Base-by-base conservation (phyloP, 768 basidiomycete species). In the Russula brevipes region DNA sequence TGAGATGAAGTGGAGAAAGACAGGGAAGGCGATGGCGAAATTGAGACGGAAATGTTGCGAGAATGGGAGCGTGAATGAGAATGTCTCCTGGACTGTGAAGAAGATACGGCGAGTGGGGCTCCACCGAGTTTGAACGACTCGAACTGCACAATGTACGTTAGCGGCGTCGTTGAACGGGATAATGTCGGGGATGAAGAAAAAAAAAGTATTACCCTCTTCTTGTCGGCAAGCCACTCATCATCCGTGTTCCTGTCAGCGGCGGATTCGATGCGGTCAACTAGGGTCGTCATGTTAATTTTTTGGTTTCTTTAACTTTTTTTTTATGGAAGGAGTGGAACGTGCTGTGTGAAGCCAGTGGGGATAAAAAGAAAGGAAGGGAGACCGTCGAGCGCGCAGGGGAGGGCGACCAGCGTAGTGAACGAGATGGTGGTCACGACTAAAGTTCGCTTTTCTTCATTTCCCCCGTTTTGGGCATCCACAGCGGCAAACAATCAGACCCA, bases 61-160 rank as follows among this genome's bases (percentile, higher is more conserved):
- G 89, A 91, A 72, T 86, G 86, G 51, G 87, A 86, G 70, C 85
- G 86, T 66, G 74, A 75, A 75, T 87, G 88, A 54, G 79, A 78
- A 66, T 79, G 80, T 68, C 73, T 69, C 66, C 74, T 69, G 67
- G 51, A 76, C 74, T 44, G 78, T 71, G 70, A 77, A 72, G 72
- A 73, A 73, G 68, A 78, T 76, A n/a, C 69, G 58, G 55, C 72
- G 55, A 66, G 70, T n/a, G 64, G 64, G 10, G 66, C 65, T 53
- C 73, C 73, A 65, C 89, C 88, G 68, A 91, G 78, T 71, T 80
- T 85, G 80, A 91, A 91, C 39, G 83, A 82, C 66, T 88, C 84
- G 70, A 91, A 84, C 88, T 91, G 42, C 12, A 45, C 10, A 14
- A 35, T 30, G 24, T 54, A 46, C 19, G 35, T 57, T 35, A 52